Conservation (phyloP, 2,329 filamentous ascomycete species). For the Uncinocarpus reesii region DNA sequence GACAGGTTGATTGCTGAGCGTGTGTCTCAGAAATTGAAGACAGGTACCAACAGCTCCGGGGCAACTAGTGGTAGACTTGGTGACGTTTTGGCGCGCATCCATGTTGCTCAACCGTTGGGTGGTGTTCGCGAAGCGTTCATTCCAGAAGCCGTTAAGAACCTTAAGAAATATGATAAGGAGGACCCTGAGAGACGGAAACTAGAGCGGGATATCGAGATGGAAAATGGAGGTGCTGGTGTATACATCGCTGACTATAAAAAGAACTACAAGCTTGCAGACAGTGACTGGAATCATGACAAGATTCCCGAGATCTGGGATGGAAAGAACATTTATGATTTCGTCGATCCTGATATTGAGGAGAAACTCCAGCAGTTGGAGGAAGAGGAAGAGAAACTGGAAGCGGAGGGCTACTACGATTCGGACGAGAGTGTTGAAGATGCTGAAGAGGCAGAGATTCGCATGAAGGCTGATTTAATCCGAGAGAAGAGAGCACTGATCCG, state of each 20-base stretch:
- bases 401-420: conserved; percentile 86
- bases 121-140: conserved; percentile 76
- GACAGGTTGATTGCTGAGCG: conserved; percentile 86
- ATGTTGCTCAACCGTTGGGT: conserved; percentile 87
- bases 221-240: conserved; percentile 89
- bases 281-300: conserved; percentile 92
- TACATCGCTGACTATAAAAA: conserved; percentile 88
- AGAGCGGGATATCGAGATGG: conserved; percentile 77
- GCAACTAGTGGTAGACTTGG: conserved; percentile 70
- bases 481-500: conserved; percentile 88
- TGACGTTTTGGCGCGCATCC: conserved; percentile 86
- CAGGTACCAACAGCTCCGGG: conserved; percentile 69
- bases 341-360: conserved; percentile 90
- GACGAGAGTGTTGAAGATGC: conserved; percentile 74
- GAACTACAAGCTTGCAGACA: conserved; percentile 76
- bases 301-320: conserved; percentile 90
- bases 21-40: conserved; percentile 89
- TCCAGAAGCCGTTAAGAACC: conserved; percentile 67
- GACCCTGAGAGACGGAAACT: conserved; percentile 74
- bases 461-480: conserved; percentile 89
- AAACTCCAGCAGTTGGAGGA: conserved; percentile 88
- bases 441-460: conserved; percentile 74
- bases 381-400: conserved; percentile 86
- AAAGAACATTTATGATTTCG: conserved; percentile 94
- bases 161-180: conserved; percentile 80